Base-by-base conservation (phyloP, 2,329 filamentous ascomycete genomes). In the Epichloe brachyelytri region DNA sequence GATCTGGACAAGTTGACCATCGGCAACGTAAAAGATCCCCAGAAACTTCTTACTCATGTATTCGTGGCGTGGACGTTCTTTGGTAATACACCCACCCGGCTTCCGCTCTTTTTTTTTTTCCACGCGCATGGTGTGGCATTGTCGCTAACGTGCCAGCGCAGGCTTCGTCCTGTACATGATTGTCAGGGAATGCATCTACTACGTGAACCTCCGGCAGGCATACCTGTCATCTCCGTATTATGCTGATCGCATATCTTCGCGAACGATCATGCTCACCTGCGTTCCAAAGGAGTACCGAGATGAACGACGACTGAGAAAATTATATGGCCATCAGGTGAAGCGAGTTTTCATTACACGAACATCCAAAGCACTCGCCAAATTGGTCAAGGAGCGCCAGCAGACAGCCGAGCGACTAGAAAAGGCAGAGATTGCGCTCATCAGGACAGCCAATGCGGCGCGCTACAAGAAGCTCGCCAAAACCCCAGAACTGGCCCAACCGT, bases 131-230 rank as follows among this genome's bases (percentile, higher is more conserved):
- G 12, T 17, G 36, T 10, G 15, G 10, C 10, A 43, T 14, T 4
- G 20, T 34, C 34, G 19, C 36, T 49, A 38, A 51, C 34, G 15
- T 4, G 12, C 11, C 26, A 20, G 19, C 3, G n/a, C 86, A 66
- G 80, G 79, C 44, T 97, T 97, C 63, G 76, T 97, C 57, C 84
- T 97, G 66, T 93, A 87, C 68, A 83, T 88, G 62, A 80, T 97
- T 55, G 85, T 89, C 51, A 80, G 91, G 52, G 91, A 97, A 67
- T 83, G 81, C 63, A 85, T 97, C 59, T 95, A 84, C 76, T 95
- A 88, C 68, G 85, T 96, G 72, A 95, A 94, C 62, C 70, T 97
- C 48, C 86, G 90, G 56, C 91, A 97, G 69, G 91, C 91, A 0
- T 96, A 94, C 69, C 79, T 94, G 40, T 78, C 94, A 51, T 90